phyloP scores from a whole-genome alignment of 805 yeast genomes.

The Candida hungchunana region DNA sequence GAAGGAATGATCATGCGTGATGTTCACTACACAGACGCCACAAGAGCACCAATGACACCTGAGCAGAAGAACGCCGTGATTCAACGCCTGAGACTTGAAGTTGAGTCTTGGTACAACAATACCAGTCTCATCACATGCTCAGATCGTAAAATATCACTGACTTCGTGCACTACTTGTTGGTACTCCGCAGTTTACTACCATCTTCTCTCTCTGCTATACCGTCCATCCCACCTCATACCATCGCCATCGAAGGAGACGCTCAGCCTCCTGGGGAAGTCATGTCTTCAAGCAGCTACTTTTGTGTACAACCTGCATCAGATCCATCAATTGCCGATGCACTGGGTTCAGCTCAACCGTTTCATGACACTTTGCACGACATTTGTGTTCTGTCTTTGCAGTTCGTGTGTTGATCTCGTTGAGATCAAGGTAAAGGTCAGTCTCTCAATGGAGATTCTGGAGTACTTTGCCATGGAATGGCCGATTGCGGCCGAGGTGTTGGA shows the following conservation, averaged over 20 bases:
- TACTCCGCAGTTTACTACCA: constrained; percentile 41
- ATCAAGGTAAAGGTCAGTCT: constrained; percentile 43
- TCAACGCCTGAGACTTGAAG: constrained; percentile 18
- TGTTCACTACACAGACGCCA: constrained; percentile 43
- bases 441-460: constrained; percentile 41
- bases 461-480: constrained; percentile 44
- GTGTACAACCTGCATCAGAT: constrained; percentile 42
- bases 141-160: constrained; percentile 10
- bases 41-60: constrained; percentile 14
- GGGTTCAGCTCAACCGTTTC: constrained; percentile 46
- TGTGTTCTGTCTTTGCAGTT: constrained; percentile 42
- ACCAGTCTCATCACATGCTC: constrained; percentile 17
- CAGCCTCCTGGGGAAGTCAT: constrained; percentile 40
- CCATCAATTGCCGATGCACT: constrained; percentile 42
- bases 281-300: constrained; percentile 41
- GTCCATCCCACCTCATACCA: constrained; percentile 47
- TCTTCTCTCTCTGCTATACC: constrained; percentile 40
- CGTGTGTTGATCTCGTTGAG: constrained; percentile 42
- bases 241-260: constrained; percentile 37
- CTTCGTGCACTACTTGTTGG: constrained; percentile 28
- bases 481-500: constrained; percentile 41
- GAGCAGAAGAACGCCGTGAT: constrained; percentile 8
- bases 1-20: constrained; percentile 43
- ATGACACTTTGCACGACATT: constrained; percentile 44
- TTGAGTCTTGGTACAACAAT: constrained; percentile 34